These are phyloP conservation scores for Nothophoma quercina DNA, from an alignment of 2,329 filamentous ascomycete species.

Conservation along the genomic window DNA sequence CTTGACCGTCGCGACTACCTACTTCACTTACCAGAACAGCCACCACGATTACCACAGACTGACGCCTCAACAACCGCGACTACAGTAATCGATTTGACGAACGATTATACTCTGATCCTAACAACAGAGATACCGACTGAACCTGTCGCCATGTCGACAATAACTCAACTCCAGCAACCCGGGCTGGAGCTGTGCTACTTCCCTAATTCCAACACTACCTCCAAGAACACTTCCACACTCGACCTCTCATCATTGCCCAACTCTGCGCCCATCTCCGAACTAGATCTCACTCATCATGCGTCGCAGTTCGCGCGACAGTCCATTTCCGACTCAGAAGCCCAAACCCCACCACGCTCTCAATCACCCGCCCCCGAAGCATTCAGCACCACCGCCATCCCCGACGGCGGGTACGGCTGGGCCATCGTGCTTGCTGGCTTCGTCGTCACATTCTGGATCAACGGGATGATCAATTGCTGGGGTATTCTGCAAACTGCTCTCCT, in stretches of 20 bases:
- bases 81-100: no score
- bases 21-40: no score
- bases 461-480: slow-evolving; percentile 66
- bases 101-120: no score
- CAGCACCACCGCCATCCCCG: slow-evolving; percentile 49
- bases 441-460: slow-evolving; percentile 61
- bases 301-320: neutral
- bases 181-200: slow-evolving; percentile 11
- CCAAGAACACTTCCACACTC: neutral
- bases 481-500: slow-evolving; percentile 66
- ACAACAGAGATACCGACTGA: neutral
- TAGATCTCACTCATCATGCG: slow-evolving; percentile 1
- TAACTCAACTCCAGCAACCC: slow-evolving; percentile 8
- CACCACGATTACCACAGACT: no score
- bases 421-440: slow-evolving; percentile 60
- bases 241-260: neutral
- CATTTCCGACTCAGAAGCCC: slow-evolving; percentile 11
- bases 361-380: slow-evolving; percentile 2
- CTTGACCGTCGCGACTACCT: no score
- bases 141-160: slow-evolving; percentile 2
- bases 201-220: slow-evolving; percentile 3
- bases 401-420: slow-evolving; percentile 66
- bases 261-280: slow-evolving; percentile 1
- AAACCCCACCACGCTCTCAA: slow-evolving; percentile 8
- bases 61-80: no score